These are phyloP conservation scores for Phascolomyces articulosus DNA, from an alignment of 371 early-diverging fungal genomes.

Conservation along the genomic window DNA sequence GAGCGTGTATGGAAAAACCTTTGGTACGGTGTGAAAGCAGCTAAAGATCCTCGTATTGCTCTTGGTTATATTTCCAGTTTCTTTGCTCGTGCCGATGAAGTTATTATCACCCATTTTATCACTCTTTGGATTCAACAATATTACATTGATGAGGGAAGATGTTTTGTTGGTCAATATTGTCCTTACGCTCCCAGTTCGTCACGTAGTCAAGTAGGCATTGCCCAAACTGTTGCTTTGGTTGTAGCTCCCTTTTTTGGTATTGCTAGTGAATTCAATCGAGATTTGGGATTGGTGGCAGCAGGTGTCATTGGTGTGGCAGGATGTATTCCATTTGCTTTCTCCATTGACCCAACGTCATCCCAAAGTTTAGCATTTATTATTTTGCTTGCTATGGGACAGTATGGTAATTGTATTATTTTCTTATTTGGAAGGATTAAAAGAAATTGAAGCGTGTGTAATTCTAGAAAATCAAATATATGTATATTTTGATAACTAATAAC, in stretches of 20 bases:
- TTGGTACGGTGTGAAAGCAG: slow-evolving; percentile 36
- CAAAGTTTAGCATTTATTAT: slow-evolving; percentile 54
- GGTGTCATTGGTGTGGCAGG: slow-evolving; percentile 64
- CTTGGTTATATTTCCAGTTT: slow-evolving; percentile 65
- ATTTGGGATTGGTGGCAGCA: slow-evolving; percentile 51
- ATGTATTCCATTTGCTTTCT: slow-evolving; percentile 65
- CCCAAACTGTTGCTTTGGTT: slow-evolving; percentile 71
- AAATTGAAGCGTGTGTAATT: too few relatives aligned
- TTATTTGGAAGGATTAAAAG: too few relatives aligned
- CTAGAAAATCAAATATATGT: too few relatives aligned
- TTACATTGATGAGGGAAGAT: slow-evolving; percentile 59
- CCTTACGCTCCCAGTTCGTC: slow-evolving; percentile 49
- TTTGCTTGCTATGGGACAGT: slow-evolving; percentile 73
- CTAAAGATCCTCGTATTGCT: slow-evolving; percentile 60
- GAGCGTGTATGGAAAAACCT: background rate
- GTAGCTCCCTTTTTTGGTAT: slow-evolving; percentile 70
- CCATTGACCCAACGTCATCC: slow-evolving; percentile 55
- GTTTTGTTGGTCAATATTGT: slow-evolving; percentile 42
- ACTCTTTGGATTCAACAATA: slow-evolving; percentile 74
- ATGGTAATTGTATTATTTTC: slow-evolving; percentile 59
- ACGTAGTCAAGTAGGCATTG: slow-evolving; percentile 65
- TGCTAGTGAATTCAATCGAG: slow-evolving; percentile 46
- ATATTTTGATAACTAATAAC: background rate
- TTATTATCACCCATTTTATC: slow-evolving; percentile 75
- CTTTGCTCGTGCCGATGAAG: slow-evolving; percentile 78